Percentiles rank a stretch among this genome's conserved stretches.
Conservation (phyloP, 306 rosid species). For the Begonia loranthoides region DNA sequence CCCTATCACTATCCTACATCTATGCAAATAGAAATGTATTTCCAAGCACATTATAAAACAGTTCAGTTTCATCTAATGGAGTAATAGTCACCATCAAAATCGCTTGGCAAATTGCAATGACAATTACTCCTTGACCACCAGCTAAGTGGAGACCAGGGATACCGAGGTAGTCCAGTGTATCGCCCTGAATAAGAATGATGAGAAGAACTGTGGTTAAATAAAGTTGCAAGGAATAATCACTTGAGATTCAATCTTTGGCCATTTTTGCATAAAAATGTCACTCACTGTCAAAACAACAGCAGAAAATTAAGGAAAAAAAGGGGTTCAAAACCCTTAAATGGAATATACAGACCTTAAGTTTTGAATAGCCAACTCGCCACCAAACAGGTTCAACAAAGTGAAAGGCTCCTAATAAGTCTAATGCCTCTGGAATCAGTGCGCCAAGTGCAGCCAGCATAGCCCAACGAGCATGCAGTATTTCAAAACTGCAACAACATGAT, state of each 20-base stretch:
- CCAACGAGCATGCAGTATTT: conserved; percentile 97
- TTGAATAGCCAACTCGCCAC: conserved; percentile 98
- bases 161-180: conserved; percentile 86
- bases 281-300: too few relatives aligned
- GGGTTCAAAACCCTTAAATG: conserved; percentile 3
- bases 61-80: too few relatives aligned
- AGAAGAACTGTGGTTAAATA: conserved; percentile 1
- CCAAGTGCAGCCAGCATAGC: conserved; percentile 93
- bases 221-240: not conserved
- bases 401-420: conserved; percentile 59
- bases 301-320: not conserved
- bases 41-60: too few relatives aligned
- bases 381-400: conserved; percentile 90
- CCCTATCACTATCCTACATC: too few relatives aligned
- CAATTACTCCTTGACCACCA: conserved; percentile 90
- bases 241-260: too few relatives aligned
- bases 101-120: conserved; percentile 89
- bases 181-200: conserved; percentile 50
- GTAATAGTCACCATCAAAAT: conserved; percentile 56
- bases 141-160: conserved; percentile 90
- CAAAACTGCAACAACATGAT: conserved; percentile 46
- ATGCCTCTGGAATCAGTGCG: conserved; percentile 69
- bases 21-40: too few relatives aligned
- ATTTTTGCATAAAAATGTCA: too few relatives aligned
- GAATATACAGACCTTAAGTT: conserved; percentile 50